A percentile compares a stretch with the other conserved stretches of the same genome.
phyloP scores from a whole-genome alignment of 176 grass and related monocot genomes.

The Themeda triandra region DNA sequence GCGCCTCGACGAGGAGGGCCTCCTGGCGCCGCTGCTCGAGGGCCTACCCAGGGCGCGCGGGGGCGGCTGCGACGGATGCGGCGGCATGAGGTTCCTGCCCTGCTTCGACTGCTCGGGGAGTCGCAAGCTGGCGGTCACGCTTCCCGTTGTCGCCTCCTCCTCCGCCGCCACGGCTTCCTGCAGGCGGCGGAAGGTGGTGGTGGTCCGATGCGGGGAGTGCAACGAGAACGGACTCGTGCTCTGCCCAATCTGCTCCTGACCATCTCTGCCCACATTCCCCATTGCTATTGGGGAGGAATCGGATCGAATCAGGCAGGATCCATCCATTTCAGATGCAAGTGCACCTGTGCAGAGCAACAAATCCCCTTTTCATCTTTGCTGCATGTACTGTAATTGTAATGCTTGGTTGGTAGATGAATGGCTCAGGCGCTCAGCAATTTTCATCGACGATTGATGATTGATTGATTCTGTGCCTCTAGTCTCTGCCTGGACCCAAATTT shows the following conservation, averaged over 20 bases:
- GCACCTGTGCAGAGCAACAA: background rate
- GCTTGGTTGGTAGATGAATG: background rate
- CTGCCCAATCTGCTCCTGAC: constrained; percentile 64
- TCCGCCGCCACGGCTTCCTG: background rate
- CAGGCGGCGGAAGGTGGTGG: background rate
- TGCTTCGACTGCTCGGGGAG: constrained; percentile 71
- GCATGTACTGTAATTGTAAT: background rate
- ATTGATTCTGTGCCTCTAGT: too few species aligned
- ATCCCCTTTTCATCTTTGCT: background rate
- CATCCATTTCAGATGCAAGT: background rate
- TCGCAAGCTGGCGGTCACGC: constrained; percentile 41
- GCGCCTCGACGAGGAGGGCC: constrained; percentile 54
- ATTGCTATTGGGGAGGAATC: background rate
- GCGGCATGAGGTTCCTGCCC: constrained; percentile 58
- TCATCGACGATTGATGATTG: too few species aligned
- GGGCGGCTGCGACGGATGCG: constrained; percentile 45
- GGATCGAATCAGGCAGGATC: too few species aligned
- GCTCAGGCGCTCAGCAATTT: background rate
- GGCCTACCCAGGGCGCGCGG: constrained; percentile 39
- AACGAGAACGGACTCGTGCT: constrained; percentile 78
- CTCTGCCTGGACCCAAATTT: too few species aligned
- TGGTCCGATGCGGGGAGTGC: constrained; percentile 61
- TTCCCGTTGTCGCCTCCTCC: background rate
- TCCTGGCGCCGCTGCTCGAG: constrained; percentile 44
- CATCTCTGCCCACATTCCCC: too few species aligned